Evolutionary conservation across 192 early-diverging fungal species (phyloP), one percentile per base, ranked within the genome.

Genomic region (Coemansia aciculifera): DNA sequence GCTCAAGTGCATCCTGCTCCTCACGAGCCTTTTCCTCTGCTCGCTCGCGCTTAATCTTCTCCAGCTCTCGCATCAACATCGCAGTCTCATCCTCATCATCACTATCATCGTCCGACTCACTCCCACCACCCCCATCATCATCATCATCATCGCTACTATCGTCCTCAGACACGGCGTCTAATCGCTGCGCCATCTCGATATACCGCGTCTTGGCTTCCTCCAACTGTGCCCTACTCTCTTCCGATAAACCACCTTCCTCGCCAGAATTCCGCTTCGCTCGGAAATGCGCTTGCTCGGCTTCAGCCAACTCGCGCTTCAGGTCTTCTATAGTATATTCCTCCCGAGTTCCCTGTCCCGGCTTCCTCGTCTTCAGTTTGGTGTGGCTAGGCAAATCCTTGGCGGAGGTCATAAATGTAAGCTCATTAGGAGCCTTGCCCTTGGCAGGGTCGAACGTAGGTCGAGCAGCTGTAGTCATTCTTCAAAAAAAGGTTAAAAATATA

Each of bases 31-130:
- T 91, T 70, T 99, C 96, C 66, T 96, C 92, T 0, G 92, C 91
- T 3, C 95, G 85, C 72, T 99, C 95, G 36, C 88, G 87, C 72
- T 94, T 94, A 57, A 99, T 99, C 78, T 97, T 97, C 77, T 94
- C 88, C 27, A 93, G 74, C 70, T 92, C 91, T n/a, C 85, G 83
- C 69, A 92, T 65, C 61, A 99, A 72, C 75, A 94, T 90, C 29
- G 88, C 92, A 5, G 93, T 90, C 70, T 98, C 94, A 69, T 99
- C 96, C 59, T 97, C 95, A 40, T 92, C 90, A 9, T 95, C 92
- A 29, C 72, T 74, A 9, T 29, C 62, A 3, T 70, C 78, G 32
- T 75, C 66, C 34, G 34, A 49, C 17, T 42, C 64, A 5, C 44
- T 65, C 11, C 77, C 75, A 7, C 86, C 87, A 15, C 79, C 86